A percentile compares a stretch with the other conserved stretches of the same genome.
Evolutionary conservation across 2,329 filamentous ascomycete species (phyloP).

Genomic region (Trichoderma semiorbis): DNA sequence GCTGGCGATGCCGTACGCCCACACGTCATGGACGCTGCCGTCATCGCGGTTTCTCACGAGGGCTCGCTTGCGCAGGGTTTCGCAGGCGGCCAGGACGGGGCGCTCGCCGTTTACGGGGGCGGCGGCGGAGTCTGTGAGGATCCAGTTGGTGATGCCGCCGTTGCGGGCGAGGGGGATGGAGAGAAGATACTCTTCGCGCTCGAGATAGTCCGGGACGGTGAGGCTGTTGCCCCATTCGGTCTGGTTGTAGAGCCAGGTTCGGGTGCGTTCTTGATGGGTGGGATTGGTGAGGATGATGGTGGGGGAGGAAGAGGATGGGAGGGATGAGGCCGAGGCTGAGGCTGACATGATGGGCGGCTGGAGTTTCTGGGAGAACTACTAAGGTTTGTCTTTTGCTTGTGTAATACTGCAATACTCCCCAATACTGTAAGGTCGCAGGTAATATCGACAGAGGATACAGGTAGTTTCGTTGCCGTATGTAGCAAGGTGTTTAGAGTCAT

Average conservation of each 20-base stretch:
- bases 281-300: constrained; percentile 49
- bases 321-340: neutral
- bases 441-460: neutral
- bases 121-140: constrained; percentile 49
- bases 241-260: constrained; percentile 55
- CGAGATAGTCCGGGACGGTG: constrained; percentile 52
- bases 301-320: constrained; percentile 25
- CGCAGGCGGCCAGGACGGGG: constrained; percentile 60
- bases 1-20: constrained; percentile 72
- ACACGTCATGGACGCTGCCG: constrained; percentile 46
- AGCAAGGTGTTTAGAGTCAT: neutral
- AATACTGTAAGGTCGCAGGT: neutral
- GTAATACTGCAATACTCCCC: neutral
- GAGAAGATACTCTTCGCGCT: constrained; percentile 56
- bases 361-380: neutral
- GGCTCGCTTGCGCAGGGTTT: constrained; percentile 59
- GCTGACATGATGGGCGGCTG: neutral
- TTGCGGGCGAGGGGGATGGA: constrained; percentile 56
- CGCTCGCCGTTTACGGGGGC: constrained; percentile 33
- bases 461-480: neutral
- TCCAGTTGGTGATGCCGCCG: constrained; percentile 61
- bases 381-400: neutral
- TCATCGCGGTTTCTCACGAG: constrained; percentile 40
- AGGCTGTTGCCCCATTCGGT: constrained; percentile 58
- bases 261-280: constrained; percentile 51